Evolutionary conservation across 805 yeast genomes (phyloP).

Genomic region (Saccharomycopsis sp.): DNA sequence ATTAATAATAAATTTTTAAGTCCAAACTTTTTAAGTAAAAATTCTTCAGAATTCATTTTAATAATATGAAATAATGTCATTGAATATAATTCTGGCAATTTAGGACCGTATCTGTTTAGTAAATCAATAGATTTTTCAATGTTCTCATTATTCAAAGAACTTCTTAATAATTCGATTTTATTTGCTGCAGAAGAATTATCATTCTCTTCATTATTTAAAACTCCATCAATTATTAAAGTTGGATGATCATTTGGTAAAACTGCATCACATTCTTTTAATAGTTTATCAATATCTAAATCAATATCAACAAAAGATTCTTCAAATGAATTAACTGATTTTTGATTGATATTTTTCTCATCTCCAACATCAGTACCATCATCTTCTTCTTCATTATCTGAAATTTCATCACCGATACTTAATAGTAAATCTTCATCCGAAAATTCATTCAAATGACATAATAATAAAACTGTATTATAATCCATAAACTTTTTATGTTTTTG

Average conservation of each 20-base stretch:
- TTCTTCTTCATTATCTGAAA: constrained; percentile 11
- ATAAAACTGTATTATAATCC: constrained; percentile 43
- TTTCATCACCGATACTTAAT: neutral
- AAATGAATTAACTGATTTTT: neutral
- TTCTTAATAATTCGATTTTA: constrained; percentile 57
- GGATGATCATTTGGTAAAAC: constrained; percentile 2
- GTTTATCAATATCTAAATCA: constrained; percentile 8
- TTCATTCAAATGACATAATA: constrained; percentile 42
- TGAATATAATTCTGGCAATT: constrained; percentile 55
- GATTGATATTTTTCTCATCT: too few species aligned
- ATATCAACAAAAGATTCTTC: neutral
- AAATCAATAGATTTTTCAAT: constrained; percentile 45
- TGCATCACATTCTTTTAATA: constrained; percentile 1
- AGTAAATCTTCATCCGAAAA: constrained; percentile 18
- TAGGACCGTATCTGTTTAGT: constrained; percentile 47
- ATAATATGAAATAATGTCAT: constrained; percentile 44
- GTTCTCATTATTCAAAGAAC: constrained; percentile 49
- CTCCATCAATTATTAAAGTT: neutral
- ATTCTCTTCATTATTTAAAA: neutral
- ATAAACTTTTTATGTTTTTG: constrained; percentile 36
- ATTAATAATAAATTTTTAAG: constrained; percentile 37
- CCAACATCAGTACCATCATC: neutral
- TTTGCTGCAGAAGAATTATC: constrained; percentile 26
- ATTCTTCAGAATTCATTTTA: constrained; percentile 20
- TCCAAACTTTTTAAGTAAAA: constrained; percentile 41